Evolutionary conservation across 1,139 yeast species (phyloP), one percentile per base, ranked within the genome.

Genomic region (Taphrina communis): DNA sequence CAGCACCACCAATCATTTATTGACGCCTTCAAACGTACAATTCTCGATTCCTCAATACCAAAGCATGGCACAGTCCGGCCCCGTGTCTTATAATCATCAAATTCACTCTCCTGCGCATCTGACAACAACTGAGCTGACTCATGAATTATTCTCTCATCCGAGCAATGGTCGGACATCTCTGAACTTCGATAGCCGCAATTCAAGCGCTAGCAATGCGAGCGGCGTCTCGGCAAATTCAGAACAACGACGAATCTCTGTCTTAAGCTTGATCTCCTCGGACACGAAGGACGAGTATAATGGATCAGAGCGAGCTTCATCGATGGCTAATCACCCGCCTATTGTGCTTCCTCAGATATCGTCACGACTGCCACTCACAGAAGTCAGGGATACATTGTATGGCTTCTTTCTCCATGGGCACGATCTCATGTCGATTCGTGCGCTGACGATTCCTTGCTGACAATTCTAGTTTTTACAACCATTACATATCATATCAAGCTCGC

Each of bases 161-260:
- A n/a, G 48, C n/a, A 25, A 35, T n/a, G 36, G 12, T 35, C 19
- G 21, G 11, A 11, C 36, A 7, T 35, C 31, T 21, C 36, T 25
- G 2, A n/a, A 8, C 12, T 25, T 50, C 12, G 25, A 46, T 14
- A 63, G 67, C 21, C 60, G 67, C 38, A 63, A 63, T 38, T 63
- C 67, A 8, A 63, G 67, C 39, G 59, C 67, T 0, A 53, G 61
- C 38, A 63, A 56, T 9, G 67, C 67, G 6, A 63, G 67, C 21
- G 67, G 67, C 7, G 46, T 44, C 14, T 63, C 67, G 17, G 67
- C 62, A 6, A 58, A 58, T 44, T 58, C 62, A 12, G 62, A 46
- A 41, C 62, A 63, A 50, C 60, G 67, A 8, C 67, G 67, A 21
- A 63, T 63, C 17, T 63, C 67, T 17, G 67, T 63, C 19, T 25